Base-by-base conservation (phyloP, 2,329 filamentous ascomycete species). In the Rachicladosporium sp. region DNA sequence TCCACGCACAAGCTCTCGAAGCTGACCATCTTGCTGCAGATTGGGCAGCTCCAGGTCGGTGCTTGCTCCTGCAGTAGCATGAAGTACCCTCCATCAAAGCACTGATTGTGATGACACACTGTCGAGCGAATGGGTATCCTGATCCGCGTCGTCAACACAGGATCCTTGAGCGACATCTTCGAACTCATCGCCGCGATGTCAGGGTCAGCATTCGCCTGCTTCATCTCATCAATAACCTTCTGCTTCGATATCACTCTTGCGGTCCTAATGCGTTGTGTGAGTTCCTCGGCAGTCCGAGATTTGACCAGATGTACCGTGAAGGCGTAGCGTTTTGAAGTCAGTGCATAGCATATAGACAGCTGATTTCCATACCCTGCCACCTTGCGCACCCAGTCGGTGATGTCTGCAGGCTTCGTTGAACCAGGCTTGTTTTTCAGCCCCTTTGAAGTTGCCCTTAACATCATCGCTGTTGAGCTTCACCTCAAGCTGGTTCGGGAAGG, bases 401-500 rank as follows among this genome's bases (percentile, higher is more conserved):
- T 82, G 62, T 98, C 91, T 35, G 85, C 87, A 6, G 91, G 91
- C 53, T 86, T 79, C 31, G 91, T 98, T 33, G 91, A 93, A 13
- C 91, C 91, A 5, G 89, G 85, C 60, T 91, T 93, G 60, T 94
- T 95, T 64, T 98, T 98, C 45, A 98, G 64, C 4, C 91, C 91
- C 23, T 50, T 91, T 82, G 49, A 93, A 71, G 58, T 96, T 98
- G n/a, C 82, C 81, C 60, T 89, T 91, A 49, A 95, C 73, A 42
- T 95, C 86, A 29, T 82, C 82, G 7, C 78, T 73, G 51, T 98
- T 98, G 41, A 94, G 76, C 57, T 87, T 89, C 42, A 98, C 72
- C 58, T 98, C 91, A 27, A 91, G 82, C 62, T 95, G 87, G 51
- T 89, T 78, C 2, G 91, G 91, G 49, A 98, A 98, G 1, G 84